These are phyloP conservation scores for Prunus davidiana DNA, from an alignment of 306 rosid species.

Conservation along the genomic window DNA sequence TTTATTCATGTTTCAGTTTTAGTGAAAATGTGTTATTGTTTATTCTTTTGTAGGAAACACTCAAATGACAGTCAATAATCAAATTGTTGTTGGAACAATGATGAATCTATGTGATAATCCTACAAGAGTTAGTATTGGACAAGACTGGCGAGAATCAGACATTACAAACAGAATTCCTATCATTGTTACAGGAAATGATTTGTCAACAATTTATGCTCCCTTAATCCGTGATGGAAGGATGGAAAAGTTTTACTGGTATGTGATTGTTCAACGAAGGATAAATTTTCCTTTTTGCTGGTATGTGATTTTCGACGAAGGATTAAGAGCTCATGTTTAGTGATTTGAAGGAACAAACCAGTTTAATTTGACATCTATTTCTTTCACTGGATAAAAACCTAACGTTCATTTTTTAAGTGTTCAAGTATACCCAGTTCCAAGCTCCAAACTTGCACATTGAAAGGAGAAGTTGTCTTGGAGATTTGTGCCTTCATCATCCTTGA, in stretches of 20 bases:
- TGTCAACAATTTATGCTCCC: slow-evolving; percentile 93
- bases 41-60: slow-evolving; percentile 58
- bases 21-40: slow-evolving; percentile 11
- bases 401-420: background rate
- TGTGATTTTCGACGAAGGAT: slow-evolving; percentile 16
- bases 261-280: slow-evolving; percentile 12
- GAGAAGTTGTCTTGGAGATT: background rate
- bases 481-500: background rate
- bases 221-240: slow-evolving; percentile 97
- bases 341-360: background rate
- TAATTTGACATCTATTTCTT: background rate
- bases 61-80: slow-evolving; percentile 98
- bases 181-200: slow-evolving; percentile 95
- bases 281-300: slow-evolving; percentile 45
- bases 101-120: slow-evolving; percentile 96
- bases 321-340: background rate
- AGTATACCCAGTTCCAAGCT: background rate
- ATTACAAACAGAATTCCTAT: slow-evolving; percentile 75
- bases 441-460: background rate
- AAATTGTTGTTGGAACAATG: slow-evolving; percentile 93
- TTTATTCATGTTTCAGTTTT: background rate
- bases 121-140: slow-evolving; percentile 88
- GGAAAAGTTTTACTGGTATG: slow-evolving; percentile 96
- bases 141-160: slow-evolving; percentile 86
- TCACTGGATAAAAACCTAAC: background rate